Base-by-base conservation (phyloP, 1,139 yeast genomes). In the Diutina mesorugosa region DNA sequence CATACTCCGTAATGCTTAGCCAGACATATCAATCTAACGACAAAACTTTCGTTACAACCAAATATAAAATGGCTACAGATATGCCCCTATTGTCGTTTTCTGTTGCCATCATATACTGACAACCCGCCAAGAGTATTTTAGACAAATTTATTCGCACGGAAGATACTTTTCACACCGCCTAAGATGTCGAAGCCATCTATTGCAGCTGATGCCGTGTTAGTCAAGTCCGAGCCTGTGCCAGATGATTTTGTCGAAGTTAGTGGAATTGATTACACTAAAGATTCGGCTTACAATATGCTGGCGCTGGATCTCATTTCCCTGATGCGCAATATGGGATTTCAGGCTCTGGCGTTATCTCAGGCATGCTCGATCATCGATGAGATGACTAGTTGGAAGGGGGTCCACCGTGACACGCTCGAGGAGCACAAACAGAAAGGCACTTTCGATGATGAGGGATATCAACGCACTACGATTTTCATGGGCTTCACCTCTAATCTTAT, bases 271-370 rank as follows among this genome's bases (percentile, higher is more conserved):
- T 95, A 91, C 71, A 83, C 91, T 56, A 77, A 84, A 62, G 85
- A 87, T 55, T 78, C 77, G 58, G 83, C 87, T 21, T 77, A 72
- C 61, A 83, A 90, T 69, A 83, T 88, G 81, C 75, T 77, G 55
- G 98, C 98, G 32, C 76, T 78, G 18, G 95, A 89, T 65, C 75
- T 93, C 62, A 80, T 93, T 61, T 76, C 75, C 46, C 81, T 95
- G 48, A 93, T 95, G 99, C 81, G 76, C 64, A 84, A 83, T 54
- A 93, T 93, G 97, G 99, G 99, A n/a, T 95, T 93, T 77, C 99
- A 93, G 72, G 99, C 96, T 6, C 81, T 91, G 21, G 80, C 95
- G 2, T 78, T 93, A 52, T 85, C 90, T 35, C 77, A 83, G 63
- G 97, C 97, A 1, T 90, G 97, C 68, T 95, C 89, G 32, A 88